These are phyloP conservation scores for Alternaria ethzedia DNA, from an alignment of 2,329 filamentous ascomycete genomes.

Conservation along the genomic window DNA sequence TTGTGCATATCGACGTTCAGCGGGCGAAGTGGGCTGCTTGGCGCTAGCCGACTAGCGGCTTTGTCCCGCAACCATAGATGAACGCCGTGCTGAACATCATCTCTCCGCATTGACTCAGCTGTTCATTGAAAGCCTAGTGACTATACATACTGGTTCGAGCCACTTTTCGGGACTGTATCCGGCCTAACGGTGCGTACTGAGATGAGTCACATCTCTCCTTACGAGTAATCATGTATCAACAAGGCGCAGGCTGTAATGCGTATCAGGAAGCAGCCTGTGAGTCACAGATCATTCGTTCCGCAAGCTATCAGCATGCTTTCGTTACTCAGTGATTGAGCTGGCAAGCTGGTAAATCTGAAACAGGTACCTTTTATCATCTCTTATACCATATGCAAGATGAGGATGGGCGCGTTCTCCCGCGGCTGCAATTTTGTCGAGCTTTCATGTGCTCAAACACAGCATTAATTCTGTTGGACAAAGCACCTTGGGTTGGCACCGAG, in stretches of 20 bases:
- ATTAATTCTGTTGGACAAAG: too few relatives aligned
- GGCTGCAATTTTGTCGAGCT: too few relatives aligned
- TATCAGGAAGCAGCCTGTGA: background rate
- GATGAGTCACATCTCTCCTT: background rate
- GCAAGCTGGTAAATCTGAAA: background rate
- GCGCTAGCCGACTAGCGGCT: constrained; percentile 28
- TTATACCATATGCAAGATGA: too few relatives aligned
- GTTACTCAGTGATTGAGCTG: background rate
- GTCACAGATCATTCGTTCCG: too few relatives aligned
- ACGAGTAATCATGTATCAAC: background rate
- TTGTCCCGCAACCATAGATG: constrained; percentile 16
- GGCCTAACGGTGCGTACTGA: background rate
- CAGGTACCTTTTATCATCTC: too few relatives aligned
- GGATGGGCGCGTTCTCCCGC: too few relatives aligned
- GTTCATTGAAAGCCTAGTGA: background rate
- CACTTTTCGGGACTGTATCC: too few relatives aligned
- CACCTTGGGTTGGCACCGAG: too few relatives aligned
- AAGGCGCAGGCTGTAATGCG: background rate
- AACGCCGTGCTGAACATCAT: background rate
- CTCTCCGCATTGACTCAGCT: background rate
- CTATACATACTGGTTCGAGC: too few relatives aligned
- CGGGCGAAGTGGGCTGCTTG: constrained; percentile 38
- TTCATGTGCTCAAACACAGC: too few relatives aligned
- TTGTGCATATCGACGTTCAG: constrained; percentile 35
- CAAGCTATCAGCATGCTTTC: too few relatives aligned